These are phyloP conservation scores for Fusarium phyllophilum DNA, from an alignment of 2,329 filamentous ascomycete genomes.

Conservation along the genomic window DNA sequence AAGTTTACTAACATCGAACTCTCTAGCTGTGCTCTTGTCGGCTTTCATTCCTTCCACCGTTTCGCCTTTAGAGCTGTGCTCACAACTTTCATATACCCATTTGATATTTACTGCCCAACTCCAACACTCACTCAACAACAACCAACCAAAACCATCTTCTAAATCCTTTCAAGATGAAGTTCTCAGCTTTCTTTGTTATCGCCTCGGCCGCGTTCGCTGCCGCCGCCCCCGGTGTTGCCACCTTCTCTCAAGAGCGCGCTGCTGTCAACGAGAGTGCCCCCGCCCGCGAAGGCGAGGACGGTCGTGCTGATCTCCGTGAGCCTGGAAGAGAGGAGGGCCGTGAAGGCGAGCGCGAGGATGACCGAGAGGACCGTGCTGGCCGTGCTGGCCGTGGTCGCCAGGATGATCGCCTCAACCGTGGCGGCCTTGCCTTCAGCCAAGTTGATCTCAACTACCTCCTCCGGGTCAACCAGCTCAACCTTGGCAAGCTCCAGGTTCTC, in stretches of 20 bases:
- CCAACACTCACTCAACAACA: neutral
- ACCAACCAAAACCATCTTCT: neutral
- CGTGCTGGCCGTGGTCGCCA: constrained; percentile 45
- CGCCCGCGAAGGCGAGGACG: neutral
- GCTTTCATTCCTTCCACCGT: constrained; percentile 28
- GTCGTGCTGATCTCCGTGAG: neutral
- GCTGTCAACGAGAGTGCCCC: constrained; percentile 21
- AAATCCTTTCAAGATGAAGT: constrained; percentile 59
- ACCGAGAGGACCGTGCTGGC: constrained; percentile 33
- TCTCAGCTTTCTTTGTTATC: constrained; percentile 56
- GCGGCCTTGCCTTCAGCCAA: constrained; percentile 54
- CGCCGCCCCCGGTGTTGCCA: constrained; percentile 56
- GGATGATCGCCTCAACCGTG: constrained; percentile 38
- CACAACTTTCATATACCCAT: constrained; percentile 19
- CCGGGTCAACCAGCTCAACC: constrained; percentile 57
- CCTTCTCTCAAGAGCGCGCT: neutral
- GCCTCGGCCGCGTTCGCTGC: constrained; percentile 56
- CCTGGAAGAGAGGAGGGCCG: neutral
- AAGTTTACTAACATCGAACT: neutral
- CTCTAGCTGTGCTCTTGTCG: constrained; percentile 33
- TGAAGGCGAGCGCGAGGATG: neutral
- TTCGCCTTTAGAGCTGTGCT: constrained; percentile 38
- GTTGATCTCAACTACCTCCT: constrained; percentile 59
- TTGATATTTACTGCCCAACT: constrained; percentile 15
- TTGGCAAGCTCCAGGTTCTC: constrained; percentile 53